Evolutionary conservation across 768 basidiomycete genomes (phyloP).

Genomic region (Pleurotus citrinopileatus): DNA sequence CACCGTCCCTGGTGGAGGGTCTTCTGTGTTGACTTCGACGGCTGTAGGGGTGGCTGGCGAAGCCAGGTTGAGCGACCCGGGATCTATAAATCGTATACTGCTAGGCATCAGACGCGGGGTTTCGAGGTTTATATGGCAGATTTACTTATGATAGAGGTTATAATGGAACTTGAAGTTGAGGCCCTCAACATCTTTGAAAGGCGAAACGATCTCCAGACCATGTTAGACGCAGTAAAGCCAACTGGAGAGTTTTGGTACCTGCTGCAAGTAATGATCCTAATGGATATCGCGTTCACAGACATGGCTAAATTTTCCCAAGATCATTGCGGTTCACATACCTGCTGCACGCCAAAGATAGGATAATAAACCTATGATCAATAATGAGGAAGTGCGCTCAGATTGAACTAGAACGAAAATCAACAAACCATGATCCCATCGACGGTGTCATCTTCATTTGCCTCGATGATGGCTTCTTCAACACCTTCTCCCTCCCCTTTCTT

Average conservation of each 20-base stretch:
- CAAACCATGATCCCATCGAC: constrained; percentile 95
- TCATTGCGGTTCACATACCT: constrained; percentile 47
- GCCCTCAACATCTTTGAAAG: constrained; percentile 97
- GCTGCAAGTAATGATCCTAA: constrained; percentile 96
- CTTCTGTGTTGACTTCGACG: constrained; percentile 44
- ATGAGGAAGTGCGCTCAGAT: too few species aligned
- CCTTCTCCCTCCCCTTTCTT: constrained; percentile 75
- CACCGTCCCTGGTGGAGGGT: constrained; percentile 79
- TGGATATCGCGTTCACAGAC: constrained; percentile 7
- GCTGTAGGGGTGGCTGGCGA: constrained; percentile 37
- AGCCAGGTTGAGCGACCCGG: constrained; percentile 54
- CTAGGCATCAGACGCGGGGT: too few species aligned
- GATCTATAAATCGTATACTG: constrained; percentile 92
- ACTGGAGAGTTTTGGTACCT: constrained; percentile 42
- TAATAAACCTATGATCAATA: constrained; percentile 98
- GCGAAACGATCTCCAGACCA: constrained; percentile 74
- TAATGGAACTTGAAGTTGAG: constrained; percentile 95
- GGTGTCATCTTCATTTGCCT: constrained; percentile 83
- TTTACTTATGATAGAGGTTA: constrained; percentile 91
- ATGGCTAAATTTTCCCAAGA: not conserved
- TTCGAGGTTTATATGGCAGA: too few species aligned
- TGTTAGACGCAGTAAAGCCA: constrained; percentile 2
- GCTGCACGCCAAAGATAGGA: constrained; percentile 89
- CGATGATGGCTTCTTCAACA: constrained; percentile 94
- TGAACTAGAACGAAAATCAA: constrained; percentile 11